phyloP scores from a whole-genome alignment of 208 protist species.

The Trypanosoma melophagium region DNA sequence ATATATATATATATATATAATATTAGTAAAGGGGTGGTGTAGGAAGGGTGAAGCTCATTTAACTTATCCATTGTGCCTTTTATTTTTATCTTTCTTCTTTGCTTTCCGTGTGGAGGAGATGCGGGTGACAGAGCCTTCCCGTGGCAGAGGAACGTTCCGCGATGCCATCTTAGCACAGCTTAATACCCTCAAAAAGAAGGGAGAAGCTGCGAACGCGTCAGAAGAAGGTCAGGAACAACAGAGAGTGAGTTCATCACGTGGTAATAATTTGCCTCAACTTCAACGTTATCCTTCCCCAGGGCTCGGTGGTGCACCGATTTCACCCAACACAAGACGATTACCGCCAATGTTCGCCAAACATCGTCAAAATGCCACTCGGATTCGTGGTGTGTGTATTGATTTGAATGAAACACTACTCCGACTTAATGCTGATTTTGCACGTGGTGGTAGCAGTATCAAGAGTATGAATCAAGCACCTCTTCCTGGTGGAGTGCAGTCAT shows the following conservation, averaged over 20 bases:
- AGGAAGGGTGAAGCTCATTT: no score
- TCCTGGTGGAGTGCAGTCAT: no score
- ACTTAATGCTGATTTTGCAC: constrained; percentile 33
- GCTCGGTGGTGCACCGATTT: constrained; percentile 9
- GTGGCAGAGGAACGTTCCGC: not conserved
- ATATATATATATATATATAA: constrained; percentile 9
- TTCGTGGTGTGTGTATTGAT: constrained; percentile 29
- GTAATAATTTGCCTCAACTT: constrained; percentile 28
- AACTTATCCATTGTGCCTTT: not conserved
- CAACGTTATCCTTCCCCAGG: not conserved
- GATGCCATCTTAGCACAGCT: constrained; percentile 9
- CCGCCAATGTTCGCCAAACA: constrained; percentile 59
- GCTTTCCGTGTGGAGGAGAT: not conserved
- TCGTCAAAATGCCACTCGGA: constrained; percentile 22
- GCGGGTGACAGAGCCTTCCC: not conserved
- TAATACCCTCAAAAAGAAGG: not conserved
- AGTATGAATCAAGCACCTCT: no score
- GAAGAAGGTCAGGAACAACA: not conserved
- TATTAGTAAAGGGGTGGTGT: not conserved
- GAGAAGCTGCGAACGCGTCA: no score
- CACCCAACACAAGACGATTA: constrained; percentile 38
- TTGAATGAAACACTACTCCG: constrained; percentile 36
- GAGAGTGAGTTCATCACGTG: not conserved
- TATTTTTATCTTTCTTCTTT: not conserved
- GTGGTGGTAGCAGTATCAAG: not conserved